Base-by-base conservation (phyloP, 1,284 basidiomycete species). In the Porodaedalea pini region DNA sequence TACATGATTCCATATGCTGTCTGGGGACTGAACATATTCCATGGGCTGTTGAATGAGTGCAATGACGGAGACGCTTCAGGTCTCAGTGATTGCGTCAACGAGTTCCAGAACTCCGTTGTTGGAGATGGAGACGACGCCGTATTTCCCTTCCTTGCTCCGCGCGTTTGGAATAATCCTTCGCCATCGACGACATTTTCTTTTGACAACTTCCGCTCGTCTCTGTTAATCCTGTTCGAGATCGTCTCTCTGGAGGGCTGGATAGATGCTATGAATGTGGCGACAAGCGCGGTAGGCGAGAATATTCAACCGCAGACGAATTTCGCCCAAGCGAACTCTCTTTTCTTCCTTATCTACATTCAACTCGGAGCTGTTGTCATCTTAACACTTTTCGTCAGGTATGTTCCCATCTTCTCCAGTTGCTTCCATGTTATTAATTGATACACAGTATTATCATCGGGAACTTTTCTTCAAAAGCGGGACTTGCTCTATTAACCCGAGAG, bases 1-100 rank as follows among this genome's bases (percentile, higher is more conserved):
- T 94, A 98, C 74, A 88, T 98, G 80, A 92, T 99, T 63, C 96
- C 96, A 0, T 98, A 94, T 68, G 95, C 96, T 3, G 88, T 98
- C 1, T 98, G 96, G 95, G 96, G 94, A 4, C 82, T 94, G 59
- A 98, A 96, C 66, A 90, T 98, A 68, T 98, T 98, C 71, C 78
- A 86, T 0, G 94, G 94, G 5, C 74, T 87, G 59, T 85, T 96
- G 72, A 94, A 90, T 69, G 71, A 76, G 47, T 99, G 96, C 77
- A 98, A 93, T 67, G 94, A 98, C 67, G 69, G 58, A 15, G 70
- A 68, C 51, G 83, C 80, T 1, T 65, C 72, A 31, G 88, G 82
- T 3, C 78, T 86, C 32, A 67, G 67, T 6, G 80, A 86, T 32
- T 99, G 96, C 66, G 73, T 83, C 23, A 83, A 85, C 65, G 94